These are phyloP conservation scores for Alternaria alternata DNA, from an alignment of 2,329 filamentous ascomycete genomes.

Conservation along the genomic window DNA sequence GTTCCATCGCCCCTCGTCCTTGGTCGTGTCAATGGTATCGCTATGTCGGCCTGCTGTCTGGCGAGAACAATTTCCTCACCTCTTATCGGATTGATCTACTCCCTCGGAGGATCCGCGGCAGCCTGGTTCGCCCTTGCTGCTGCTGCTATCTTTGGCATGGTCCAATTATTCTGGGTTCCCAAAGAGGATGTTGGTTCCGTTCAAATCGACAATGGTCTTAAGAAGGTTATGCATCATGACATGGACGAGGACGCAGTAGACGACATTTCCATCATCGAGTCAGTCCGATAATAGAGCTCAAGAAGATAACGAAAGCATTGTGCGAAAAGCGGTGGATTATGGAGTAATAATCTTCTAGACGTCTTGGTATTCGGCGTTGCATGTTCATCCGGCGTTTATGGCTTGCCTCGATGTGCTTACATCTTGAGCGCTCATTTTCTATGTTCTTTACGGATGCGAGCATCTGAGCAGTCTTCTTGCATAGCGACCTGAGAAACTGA, in stretches of 20 bases:
- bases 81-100: constrained; percentile 71
- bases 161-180: constrained; percentile 65
- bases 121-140: constrained; percentile 67
- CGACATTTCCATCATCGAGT: constrained; percentile 38
- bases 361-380: constrained; percentile 16
- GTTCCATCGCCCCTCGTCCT: constrained; percentile 68
- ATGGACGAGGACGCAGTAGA: constrained; percentile 38
- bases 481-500: constrained; percentile 13
- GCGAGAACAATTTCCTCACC: constrained; percentile 75
- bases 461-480: constrained; percentile 29
- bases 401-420: constrained; percentile 6
- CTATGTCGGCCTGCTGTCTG: constrained; percentile 70
- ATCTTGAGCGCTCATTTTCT: constrained; percentile 2
- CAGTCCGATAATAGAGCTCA: constrained; percentile 29
- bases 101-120: constrained; percentile 66
- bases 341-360: constrained; percentile 5
- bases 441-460: constrained; percentile 5
- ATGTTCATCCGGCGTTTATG: constrained; percentile 31
- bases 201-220: constrained; percentile 44
- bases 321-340: constrained; percentile 4
- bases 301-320: neutral
- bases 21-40: constrained; percentile 75
- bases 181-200: constrained; percentile 53
- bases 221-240: constrained; percentile 35
- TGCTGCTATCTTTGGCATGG: constrained; percentile 63